Percentiles rank a stretch among this genome's conserved stretches.
Conservation (phyloP, 345 rosid genomes). For the Acer yangbiense region DNA sequence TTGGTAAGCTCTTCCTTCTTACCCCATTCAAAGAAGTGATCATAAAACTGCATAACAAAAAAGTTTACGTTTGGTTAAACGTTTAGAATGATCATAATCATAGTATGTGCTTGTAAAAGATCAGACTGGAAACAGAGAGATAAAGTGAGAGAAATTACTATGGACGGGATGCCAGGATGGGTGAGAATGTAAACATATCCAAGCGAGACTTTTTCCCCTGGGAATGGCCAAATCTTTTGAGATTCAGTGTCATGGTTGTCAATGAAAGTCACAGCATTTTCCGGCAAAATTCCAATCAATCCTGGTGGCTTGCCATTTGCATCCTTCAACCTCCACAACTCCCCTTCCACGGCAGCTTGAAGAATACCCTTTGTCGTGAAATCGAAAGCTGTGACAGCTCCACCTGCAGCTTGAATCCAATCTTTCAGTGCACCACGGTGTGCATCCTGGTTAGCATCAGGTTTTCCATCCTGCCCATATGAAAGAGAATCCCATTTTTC, state of each 20-base stretch:
- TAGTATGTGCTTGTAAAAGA: neutral
- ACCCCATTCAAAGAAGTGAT: conserved; percentile 78
- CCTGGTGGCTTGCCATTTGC: conserved; percentile 76
- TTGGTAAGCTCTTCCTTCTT: conserved; percentile 56
- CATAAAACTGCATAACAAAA: conserved; percentile 61
- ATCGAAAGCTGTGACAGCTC: conserved; percentile 70
- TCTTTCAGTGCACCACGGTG: conserved; percentile 57
- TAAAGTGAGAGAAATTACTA: conserved; percentile 40
- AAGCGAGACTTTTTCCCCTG: conserved; percentile 80
- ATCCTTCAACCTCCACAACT: conserved; percentile 75
- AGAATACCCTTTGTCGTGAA: conserved; percentile 87
- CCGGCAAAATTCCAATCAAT: conserved; percentile 66
- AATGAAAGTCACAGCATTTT: conserved; percentile 75
- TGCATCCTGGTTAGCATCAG: conserved; percentile 47
- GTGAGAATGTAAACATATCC: conserved; percentile 90
- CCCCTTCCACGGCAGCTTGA: conserved; percentile 73
- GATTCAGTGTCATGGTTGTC: conserved; percentile 88
- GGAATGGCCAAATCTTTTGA: conserved; percentile 63
- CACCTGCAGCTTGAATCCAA: conserved; percentile 70
- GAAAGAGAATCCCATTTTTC: conserved; percentile 75
- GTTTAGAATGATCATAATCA: neutral
- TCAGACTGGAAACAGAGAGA: neutral
- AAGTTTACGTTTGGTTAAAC: neutral
- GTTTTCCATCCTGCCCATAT: conserved; percentile 58
- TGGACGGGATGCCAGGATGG: conserved; percentile 79